A percentile compares a stretch with the other conserved stretches of the same genome.
Evolutionary conservation across 345 rosid species (phyloP).

Genomic region (Lagerstroemia speciosa): DNA sequence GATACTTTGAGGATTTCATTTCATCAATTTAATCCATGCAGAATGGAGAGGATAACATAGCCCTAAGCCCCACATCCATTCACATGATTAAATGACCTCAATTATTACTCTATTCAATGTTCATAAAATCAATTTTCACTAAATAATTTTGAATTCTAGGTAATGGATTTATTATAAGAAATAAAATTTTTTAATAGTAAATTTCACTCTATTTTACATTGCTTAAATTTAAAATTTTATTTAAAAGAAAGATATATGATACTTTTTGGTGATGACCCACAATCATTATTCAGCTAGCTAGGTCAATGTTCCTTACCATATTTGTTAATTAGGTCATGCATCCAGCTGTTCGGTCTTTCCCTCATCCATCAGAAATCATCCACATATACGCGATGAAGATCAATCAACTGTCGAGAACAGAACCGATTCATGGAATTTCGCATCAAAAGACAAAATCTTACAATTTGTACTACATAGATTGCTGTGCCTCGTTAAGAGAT

Average conservation of each 20-base stretch:
- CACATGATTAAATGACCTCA: background rate
- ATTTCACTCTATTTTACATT: too few species aligned
- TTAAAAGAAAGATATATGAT: too few species aligned
- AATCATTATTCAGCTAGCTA: background rate
- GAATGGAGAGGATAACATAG: background rate
- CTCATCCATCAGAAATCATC: background rate
- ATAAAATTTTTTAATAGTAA: too few species aligned
- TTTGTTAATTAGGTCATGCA: too few species aligned
- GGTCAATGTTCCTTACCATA: too few species aligned
- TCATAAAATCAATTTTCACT: too few species aligned
- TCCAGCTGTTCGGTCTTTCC: background rate
- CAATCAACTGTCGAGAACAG: background rate
- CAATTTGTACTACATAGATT: background rate
- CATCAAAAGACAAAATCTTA: background rate
- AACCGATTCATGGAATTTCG: background rate
- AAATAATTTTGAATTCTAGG: too few species aligned
- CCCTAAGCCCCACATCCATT: background rate
- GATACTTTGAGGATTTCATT: background rate
- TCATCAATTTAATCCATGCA: background rate
- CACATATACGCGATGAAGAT: background rate
- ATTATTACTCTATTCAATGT: too few species aligned
- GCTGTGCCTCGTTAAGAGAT: too few species aligned
- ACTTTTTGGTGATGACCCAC: conserved; percentile 4
- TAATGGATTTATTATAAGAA: too few species aligned
- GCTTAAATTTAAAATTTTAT: too few species aligned